Percentiles rank a stretch among this genome's conserved stretches.
Conservation (phyloP, 148 eudicot species). For the Arctostaphylos glauca region DNA sequence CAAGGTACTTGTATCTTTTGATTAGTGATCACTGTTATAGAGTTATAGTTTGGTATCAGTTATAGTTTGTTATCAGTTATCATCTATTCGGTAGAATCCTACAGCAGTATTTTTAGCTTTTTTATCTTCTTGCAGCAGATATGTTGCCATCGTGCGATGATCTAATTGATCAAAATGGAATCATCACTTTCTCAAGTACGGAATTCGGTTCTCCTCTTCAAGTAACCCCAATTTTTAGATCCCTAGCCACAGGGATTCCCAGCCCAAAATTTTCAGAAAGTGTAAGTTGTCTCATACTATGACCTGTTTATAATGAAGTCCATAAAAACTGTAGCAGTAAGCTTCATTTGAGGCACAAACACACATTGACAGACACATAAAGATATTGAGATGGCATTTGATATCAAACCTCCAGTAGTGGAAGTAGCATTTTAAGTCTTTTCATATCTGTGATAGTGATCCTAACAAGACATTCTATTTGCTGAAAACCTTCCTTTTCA, state of each 20-base stretch:
- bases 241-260: conserved; percentile 76
- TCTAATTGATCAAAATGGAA: conserved; percentile 21
- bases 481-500: not conserved
- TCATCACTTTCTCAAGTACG: conserved; percentile 33
- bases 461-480: not conserved
- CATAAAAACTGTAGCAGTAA: not conserved
- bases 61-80: not conserved
- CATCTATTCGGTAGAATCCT: not conserved
- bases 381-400: not conserved
- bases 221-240: conserved; percentile 76
- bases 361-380: not conserved
- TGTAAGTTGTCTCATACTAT: conserved; percentile 51
- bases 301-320: conserved; percentile 2
- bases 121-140: conserved; percentile 29
- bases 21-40: not conserved
- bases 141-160: conserved; percentile 30
- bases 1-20: conserved; percentile 30
- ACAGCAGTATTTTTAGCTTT: not conserved
- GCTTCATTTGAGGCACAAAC: not conserved
- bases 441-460: not conserved
- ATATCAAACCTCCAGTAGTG: conserved; percentile 1
- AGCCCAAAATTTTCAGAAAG: conserved; percentile 98
- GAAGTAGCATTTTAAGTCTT: not conserved
- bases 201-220: conserved; percentile 75
- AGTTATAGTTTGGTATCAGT: too few species aligned